phyloP scores from a whole-genome alignment of 169 alveolate genomes.

The Plasmodium adleri region DNA sequence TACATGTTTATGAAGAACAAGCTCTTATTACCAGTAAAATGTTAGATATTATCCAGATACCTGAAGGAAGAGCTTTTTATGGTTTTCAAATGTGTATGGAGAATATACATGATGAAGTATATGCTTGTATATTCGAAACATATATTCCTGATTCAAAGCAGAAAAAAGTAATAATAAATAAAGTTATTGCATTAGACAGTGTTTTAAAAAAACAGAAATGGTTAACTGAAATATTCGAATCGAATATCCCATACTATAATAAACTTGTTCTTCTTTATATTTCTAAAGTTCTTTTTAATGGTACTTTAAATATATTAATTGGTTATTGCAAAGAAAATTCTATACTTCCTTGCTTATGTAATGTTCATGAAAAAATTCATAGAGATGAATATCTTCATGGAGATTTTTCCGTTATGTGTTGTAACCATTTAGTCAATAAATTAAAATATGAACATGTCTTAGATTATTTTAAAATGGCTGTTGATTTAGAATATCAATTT shows the following conservation, averaged over 20 bases:
- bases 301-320: constrained; percentile 49
- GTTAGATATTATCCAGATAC: constrained; percentile 91
- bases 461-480: constrained; percentile 76
- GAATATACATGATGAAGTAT: constrained; percentile 93
- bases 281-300: constrained; percentile 71
- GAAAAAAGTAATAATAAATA: constrained; percentile 40
- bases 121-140: constrained; percentile 82
- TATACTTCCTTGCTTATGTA: constrained; percentile 72
- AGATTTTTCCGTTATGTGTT: constrained; percentile 82
- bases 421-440: constrained; percentile 79
- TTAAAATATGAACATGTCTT: constrained; percentile 80
- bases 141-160: constrained; percentile 59
- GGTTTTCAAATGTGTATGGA: constrained; percentile 95
- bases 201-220: constrained; percentile 76
- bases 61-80: constrained; percentile 95
- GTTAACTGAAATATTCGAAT: constrained; percentile 44
- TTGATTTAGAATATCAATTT: constrained; percentile 79
- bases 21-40: constrained; percentile 87
- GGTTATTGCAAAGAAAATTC: constrained; percentile 69
- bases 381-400: constrained; percentile 83
- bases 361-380: constrained; percentile 79
- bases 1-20: constrained; percentile 62
- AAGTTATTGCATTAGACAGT: constrained; percentile 77
- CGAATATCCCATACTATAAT: constrained; percentile 60
- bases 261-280: constrained; percentile 59